Evolutionary conservation across 306 rosid genomes (phyloP).

Genomic region (Fragaria vesca): DNA sequence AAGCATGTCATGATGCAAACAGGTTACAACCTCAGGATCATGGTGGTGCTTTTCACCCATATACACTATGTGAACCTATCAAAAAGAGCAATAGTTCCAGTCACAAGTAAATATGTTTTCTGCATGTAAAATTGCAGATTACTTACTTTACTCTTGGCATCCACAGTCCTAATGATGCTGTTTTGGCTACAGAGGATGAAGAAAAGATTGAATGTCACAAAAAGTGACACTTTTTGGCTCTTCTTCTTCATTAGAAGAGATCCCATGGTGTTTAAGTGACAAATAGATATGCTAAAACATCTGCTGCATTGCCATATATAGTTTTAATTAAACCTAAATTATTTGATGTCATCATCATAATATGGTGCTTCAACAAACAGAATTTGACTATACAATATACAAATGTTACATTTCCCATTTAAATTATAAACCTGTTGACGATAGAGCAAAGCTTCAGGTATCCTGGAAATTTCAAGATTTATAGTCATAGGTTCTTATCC

Average conservation of each 20-base stretch:
- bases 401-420: background rate
- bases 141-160: background rate
- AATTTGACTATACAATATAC: background rate
- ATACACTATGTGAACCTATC: constrained; percentile 44
- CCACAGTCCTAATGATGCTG: background rate
- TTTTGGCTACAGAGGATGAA: background rate
- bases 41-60: constrained; percentile 35
- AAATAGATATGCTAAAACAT: background rate
- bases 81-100: background rate
- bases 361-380: constrained; percentile 1
- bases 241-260: background rate
- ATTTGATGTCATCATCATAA: background rate
- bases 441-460: background rate
- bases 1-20: constrained; percentile 38
- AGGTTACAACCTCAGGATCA: constrained; percentile 31
- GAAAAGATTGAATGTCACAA: background rate
- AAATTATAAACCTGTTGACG: background rate
- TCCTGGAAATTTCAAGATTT: background rate
- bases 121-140: background rate
- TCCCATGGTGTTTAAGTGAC: background rate
- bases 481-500: background rate
- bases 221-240: background rate
- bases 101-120: background rate
- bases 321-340: background rate
- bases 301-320: background rate